phyloP scores from a whole-genome alignment of 768 basidiomycete species.

The Lactarius pseudohatsudake region DNA sequence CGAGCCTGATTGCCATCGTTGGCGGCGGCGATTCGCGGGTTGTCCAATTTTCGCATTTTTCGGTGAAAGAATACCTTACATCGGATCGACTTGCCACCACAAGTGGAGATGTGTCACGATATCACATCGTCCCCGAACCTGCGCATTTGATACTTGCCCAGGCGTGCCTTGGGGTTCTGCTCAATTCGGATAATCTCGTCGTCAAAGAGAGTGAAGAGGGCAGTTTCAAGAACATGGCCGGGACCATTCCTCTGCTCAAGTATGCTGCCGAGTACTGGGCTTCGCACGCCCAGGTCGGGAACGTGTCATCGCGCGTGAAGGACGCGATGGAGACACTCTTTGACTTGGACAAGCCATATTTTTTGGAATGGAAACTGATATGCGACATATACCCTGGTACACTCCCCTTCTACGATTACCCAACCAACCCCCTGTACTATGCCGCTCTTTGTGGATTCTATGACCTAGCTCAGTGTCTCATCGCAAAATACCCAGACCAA shows the following conservation, averaged over 20 bases:
- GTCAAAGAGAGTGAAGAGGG: too few species aligned
- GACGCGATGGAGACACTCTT: not conserved
- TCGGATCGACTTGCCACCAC: not conserved
- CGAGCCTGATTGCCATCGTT: not conserved
- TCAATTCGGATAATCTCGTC: not conserved
- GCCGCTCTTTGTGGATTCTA: not conserved
- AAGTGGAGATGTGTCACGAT: not conserved
- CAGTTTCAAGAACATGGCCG: too few species aligned
- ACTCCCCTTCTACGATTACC: too few species aligned
- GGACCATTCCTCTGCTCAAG: not conserved
- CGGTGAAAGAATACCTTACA: not conserved
- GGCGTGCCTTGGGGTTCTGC: not conserved
- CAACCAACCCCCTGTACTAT: not conserved
- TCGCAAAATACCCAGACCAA: not conserved
- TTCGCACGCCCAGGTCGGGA: not conserved
- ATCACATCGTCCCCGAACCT: not conserved
- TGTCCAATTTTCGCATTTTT: not conserved
- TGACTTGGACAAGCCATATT: not conserved
- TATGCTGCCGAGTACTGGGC: not conserved
- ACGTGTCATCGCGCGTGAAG: not conserved
- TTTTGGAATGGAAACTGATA: not conserved
- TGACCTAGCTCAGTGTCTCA: not conserved
- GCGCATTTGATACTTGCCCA: not conserved
- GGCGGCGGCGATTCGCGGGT: not conserved
- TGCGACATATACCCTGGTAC: not conserved